These are phyloP conservation scores for Chamaecrista fasciculata DNA, from an alignment of 306 rosid species.

Conservation along the genomic window DNA sequence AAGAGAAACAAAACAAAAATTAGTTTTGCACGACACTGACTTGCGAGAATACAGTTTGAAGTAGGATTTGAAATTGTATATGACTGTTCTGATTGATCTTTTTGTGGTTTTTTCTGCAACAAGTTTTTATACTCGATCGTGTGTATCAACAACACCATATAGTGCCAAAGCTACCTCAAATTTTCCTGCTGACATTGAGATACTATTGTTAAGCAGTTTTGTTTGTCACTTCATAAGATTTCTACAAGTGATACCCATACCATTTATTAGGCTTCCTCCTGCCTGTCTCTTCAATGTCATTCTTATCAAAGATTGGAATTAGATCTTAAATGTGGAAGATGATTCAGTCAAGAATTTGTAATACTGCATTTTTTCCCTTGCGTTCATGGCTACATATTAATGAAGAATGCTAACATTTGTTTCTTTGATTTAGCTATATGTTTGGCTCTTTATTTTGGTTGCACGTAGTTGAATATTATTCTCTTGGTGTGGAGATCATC, in stretches of 20 bases:
- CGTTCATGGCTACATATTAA: background rate
- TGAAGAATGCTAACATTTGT: background rate
- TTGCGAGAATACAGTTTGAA: slow-evolving; percentile 31
- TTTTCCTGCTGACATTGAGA: slow-evolving; percentile 24
- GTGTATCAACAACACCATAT: slow-evolving; percentile 31
- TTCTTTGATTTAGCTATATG: background rate
- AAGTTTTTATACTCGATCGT: slow-evolving; percentile 22
- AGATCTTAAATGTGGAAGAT: background rate
- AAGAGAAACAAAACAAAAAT: slow-evolving; percentile 33
- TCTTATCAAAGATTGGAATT: background rate
- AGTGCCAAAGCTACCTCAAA: slow-evolving; percentile 27
- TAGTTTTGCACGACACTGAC: slow-evolving; percentile 23
- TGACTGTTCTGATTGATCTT: slow-evolving; percentile 36
- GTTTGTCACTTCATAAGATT: background rate
- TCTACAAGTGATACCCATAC: background rate
- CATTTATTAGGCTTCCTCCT: slow-evolving; percentile 5
- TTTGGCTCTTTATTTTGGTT: background rate
- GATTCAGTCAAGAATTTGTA: background rate
- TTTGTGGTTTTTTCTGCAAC: slow-evolving; percentile 33
- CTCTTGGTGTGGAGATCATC: too few species aligned
- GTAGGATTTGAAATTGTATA: slow-evolving; percentile 39
- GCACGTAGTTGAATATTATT: background rate
- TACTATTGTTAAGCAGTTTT: slow-evolving; percentile 28
- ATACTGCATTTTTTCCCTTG: background rate
- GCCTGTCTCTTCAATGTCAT: background rate